These are phyloP conservation scores for Chlamydomonas incerta DNA, from an alignment of 139 green algal species.

Conservation along the genomic window DNA sequence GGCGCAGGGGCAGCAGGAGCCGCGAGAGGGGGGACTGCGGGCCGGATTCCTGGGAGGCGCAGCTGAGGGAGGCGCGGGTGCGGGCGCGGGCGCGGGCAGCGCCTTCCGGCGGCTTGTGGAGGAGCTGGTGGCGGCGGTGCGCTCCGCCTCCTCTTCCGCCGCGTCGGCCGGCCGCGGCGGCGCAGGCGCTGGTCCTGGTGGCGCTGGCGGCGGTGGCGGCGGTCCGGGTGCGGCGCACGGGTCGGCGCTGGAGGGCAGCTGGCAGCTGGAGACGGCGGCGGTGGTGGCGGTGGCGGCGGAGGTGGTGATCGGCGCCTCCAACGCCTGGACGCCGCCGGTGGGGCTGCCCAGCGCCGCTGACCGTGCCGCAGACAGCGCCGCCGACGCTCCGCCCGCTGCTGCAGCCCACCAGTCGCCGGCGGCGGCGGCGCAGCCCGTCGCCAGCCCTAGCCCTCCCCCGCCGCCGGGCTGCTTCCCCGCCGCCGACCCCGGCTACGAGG, in stretches of 20 bases:
- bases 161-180: too few species aligned
- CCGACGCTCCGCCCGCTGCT: background rate
- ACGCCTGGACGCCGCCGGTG: conserved; percentile 51
- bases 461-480: background rate
- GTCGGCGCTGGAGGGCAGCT: conserved; percentile 9
- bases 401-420: background rate
- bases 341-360: too few species aligned
- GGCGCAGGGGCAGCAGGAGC: conserved; percentile 5
- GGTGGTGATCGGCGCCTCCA: conserved; percentile 74
- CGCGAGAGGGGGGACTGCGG: background rate
- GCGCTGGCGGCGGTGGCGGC: background rate
- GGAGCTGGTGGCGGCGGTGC: conserved; percentile 19
- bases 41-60: background rate
- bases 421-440: too few species aligned
- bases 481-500: conserved; percentile 34
- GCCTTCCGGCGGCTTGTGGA: conserved; percentile 58
- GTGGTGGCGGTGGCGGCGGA: conserved; percentile 63
- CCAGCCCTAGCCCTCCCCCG: too few species aligned
- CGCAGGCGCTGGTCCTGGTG: too few species aligned
- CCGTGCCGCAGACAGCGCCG: background rate
- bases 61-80: background rate
- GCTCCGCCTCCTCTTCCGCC: background rate
- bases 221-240: background rate
- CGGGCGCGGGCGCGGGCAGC: background rate
- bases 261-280: conserved; percentile 50